Conservation (phyloP, 371 early-diverging fungal genomes). For the Rhizopus delemar region DNA sequence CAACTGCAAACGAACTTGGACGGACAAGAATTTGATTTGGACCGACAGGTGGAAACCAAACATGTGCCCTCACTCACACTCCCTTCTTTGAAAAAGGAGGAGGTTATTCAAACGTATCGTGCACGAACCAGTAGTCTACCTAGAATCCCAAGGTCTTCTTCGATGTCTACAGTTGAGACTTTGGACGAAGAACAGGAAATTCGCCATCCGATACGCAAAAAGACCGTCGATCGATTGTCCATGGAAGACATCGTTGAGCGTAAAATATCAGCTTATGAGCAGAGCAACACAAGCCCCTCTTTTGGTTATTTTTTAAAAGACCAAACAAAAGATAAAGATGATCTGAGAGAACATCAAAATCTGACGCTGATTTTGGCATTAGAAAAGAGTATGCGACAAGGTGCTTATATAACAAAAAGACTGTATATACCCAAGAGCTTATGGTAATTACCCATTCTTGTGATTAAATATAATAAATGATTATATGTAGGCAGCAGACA, state of each 20-base stretch:
- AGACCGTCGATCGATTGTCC: slow-evolving; percentile 33
- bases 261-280: slow-evolving; percentile 6
- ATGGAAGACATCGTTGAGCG: slow-evolving; percentile 31
- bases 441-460: slow-evolving; percentile 35
- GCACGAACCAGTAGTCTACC: slow-evolving; percentile 33
- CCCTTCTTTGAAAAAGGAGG: slow-evolving; percentile 26
- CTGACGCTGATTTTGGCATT: slow-evolving; percentile 43
- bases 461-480: neutral
- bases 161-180: slow-evolving; percentile 21
- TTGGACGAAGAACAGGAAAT: slow-evolving; percentile 4
- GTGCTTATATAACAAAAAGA: slow-evolving; percentile 53
- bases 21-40: neutral
- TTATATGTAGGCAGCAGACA: slow-evolving; percentile 38
- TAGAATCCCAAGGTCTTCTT: slow-evolving; percentile 24
- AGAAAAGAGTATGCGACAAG: slow-evolving; percentile 50
- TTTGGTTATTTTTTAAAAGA: slow-evolving; percentile 24
- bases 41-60: neutral
- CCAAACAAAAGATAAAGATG: neutral
- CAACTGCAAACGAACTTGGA: neutral
- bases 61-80: slow-evolving; percentile 25
- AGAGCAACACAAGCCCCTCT: neutral
- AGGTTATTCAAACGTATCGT: slow-evolving; percentile 4
- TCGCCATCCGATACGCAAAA: slow-evolving; percentile 24
- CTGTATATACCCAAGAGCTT: slow-evolving; percentile 61
- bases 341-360: slow-evolving; percentile 8